Evolutionary conservation across 805 yeast genomes (phyloP).

Genomic region (Phaffomyces opuntiae): DNA sequence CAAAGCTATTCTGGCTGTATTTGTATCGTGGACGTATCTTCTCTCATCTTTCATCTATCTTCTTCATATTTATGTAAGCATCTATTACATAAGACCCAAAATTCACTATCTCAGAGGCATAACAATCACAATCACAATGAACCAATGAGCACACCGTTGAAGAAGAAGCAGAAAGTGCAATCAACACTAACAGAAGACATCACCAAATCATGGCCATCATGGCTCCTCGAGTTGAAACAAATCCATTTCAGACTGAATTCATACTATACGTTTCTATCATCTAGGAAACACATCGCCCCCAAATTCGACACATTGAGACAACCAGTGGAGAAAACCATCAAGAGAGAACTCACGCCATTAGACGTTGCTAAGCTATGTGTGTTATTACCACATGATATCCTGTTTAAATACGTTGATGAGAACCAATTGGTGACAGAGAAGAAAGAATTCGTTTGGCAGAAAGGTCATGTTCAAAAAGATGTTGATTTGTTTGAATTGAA

Average conservation of each 20-base stretch:
- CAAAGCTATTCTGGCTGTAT: no score
- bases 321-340: constrained; percentile 44
- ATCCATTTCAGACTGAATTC: constrained; percentile 51
- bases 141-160: background rate
- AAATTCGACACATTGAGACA: constrained; percentile 46
- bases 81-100: no score
- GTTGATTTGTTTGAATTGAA: constrained; percentile 45
- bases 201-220: constrained; percentile 16
- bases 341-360: constrained; percentile 34
- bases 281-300: constrained; percentile 53
- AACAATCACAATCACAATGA: no score
- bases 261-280: constrained; percentile 53
- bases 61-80: no score
- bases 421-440: constrained; percentile 45
- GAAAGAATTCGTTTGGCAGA: constrained; percentile 29
- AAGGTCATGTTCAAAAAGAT: constrained; percentile 51
- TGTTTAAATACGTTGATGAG: constrained; percentile 73
- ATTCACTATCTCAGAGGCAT: no score
- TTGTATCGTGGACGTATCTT: no score
- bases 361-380: constrained; percentile 62
- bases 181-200: background rate
- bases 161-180: background rate
- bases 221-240: constrained; percentile 35
- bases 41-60: no score
- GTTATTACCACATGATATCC: constrained; percentile 61